phyloP scores from a whole-genome alignment of 768 basidiomycete species.

The Mycena olivaceomarginata region DNA sequence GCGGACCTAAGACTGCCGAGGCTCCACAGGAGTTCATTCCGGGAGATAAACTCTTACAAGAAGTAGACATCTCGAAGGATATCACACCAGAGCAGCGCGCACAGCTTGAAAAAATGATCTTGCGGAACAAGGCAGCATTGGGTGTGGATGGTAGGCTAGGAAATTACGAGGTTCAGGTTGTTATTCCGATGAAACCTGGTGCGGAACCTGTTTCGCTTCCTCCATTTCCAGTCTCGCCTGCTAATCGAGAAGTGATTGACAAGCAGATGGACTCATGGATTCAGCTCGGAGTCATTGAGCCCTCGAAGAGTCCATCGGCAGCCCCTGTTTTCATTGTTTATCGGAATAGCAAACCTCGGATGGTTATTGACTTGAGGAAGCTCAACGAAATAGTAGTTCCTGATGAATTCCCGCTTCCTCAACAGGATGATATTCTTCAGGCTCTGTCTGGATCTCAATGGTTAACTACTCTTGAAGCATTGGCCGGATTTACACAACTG shows the following conservation, averaged over 20 bases:
- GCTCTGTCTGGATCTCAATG: constrained; percentile 53
- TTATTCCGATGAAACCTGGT: constrained; percentile 41
- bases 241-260: constrained; percentile 53
- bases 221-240: constrained; percentile 48
- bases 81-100: not conserved
- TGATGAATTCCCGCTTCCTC: constrained; percentile 50
- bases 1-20: constrained; percentile 19
- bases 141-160: not conserved
- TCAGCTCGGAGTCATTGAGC: constrained; percentile 59
- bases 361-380: constrained; percentile 58
- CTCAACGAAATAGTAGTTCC: constrained; percentile 44
- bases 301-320: constrained; percentile 60
- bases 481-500: constrained; percentile 63
- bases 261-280: constrained; percentile 57
- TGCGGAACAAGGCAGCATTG: not conserved
- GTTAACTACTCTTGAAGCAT: constrained; percentile 58
- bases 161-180: constrained; percentile 14
- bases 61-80: not conserved
- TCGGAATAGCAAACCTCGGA: constrained; percentile 57
- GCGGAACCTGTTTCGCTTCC: constrained; percentile 52
- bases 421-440: constrained; percentile 51
- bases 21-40: not conserved
- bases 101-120: not conserved
- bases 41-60: not conserved
- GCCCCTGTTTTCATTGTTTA: constrained; percentile 57